These are phyloP conservation scores for Silene latifolia DNA, from an alignment of 148 eudicot genomes.

Conservation along the genomic window DNA sequence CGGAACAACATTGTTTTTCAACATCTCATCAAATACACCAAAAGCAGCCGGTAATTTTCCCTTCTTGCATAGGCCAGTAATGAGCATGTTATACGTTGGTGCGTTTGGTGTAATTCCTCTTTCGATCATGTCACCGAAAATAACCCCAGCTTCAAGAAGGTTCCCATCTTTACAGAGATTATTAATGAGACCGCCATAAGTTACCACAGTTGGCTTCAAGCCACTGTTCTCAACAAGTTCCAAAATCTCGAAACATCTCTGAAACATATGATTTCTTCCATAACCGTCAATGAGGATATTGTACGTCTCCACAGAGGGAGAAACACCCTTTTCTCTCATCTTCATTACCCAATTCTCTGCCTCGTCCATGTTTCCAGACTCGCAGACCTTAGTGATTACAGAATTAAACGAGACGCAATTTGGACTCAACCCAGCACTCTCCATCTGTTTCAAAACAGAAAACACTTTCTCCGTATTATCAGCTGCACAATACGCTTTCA, in stretches of 20 bases:
- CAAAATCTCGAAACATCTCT: slow-evolving; percentile 61
- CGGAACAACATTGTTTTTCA: slow-evolving; percentile 43
- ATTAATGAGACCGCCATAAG: slow-evolving; percentile 77
- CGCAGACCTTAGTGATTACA: slow-evolving; percentile 51
- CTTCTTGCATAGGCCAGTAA: slow-evolving; percentile 54
- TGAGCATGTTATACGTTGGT: slow-evolving; percentile 66
- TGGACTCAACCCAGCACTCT: slow-evolving; percentile 46
- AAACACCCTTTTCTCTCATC: slow-evolving; percentile 56
- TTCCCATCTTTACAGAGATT: slow-evolving; percentile 66
- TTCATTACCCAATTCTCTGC: slow-evolving; percentile 54
- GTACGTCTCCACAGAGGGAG: slow-evolving; percentile 56
- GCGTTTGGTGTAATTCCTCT: slow-evolving; percentile 61
- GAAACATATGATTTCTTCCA: slow-evolving; percentile 52
- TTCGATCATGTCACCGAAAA: slow-evolving; percentile 55
- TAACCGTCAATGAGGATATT: slow-evolving; percentile 68
- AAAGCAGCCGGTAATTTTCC: slow-evolving; percentile 56
- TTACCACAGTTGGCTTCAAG: slow-evolving; percentile 53
- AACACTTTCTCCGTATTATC: slow-evolving; percentile 53
- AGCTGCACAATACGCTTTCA: slow-evolving; percentile 55
- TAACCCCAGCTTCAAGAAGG: slow-evolving; percentile 67
- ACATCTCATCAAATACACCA: slow-evolving; percentile 56
- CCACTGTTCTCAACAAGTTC: slow-evolving; percentile 61
- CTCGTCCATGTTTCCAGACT: slow-evolving; percentile 50
- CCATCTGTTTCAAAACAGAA: slow-evolving; percentile 47
- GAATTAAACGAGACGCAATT: slow-evolving; percentile 52